A percentile compares a stretch with the other conserved stretches of the same genome.
Conservation (phyloP, 176 grass and related monocot species). For the Aegilops longissima region DNA sequence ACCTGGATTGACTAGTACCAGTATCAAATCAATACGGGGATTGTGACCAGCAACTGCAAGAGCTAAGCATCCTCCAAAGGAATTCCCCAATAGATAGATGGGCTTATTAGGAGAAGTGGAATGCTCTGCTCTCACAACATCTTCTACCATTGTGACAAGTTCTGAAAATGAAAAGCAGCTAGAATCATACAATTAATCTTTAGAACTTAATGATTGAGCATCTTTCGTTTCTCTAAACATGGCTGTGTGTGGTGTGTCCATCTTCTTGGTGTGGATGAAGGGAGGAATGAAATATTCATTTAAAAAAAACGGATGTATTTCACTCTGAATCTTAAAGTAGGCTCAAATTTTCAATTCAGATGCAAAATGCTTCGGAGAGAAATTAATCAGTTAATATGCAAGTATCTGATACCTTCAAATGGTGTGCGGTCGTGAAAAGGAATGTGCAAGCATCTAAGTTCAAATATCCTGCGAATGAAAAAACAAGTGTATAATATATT, state of each 20-base stretch:
- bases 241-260: background rate
- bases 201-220: background rate
- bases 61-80: constrained; percentile 82
- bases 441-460: constrained; percentile 69
- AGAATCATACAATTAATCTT: constrained; percentile 27
- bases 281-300: background rate
- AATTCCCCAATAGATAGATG: constrained; percentile 74
- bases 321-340: background rate
- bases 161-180: constrained; percentile 50
- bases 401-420: constrained; percentile 55
- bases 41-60: constrained; percentile 67
- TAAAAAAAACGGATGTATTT: background rate
- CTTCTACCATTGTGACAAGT: constrained; percentile 70
- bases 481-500: background rate
- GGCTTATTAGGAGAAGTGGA: constrained; percentile 55
- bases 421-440: constrained; percentile 60
- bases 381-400: background rate
- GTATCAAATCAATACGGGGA: constrained; percentile 61
- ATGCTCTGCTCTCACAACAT: constrained; percentile 51
- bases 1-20: constrained; percentile 77
- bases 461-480: constrained; percentile 55
- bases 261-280: background rate
- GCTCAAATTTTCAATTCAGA: background rate
- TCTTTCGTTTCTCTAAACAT: background rate
- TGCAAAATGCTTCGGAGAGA: background rate